Base-by-base conservation (phyloP, 805 yeast genomes). In the Metschnikowia aberdeeniae region DNA sequence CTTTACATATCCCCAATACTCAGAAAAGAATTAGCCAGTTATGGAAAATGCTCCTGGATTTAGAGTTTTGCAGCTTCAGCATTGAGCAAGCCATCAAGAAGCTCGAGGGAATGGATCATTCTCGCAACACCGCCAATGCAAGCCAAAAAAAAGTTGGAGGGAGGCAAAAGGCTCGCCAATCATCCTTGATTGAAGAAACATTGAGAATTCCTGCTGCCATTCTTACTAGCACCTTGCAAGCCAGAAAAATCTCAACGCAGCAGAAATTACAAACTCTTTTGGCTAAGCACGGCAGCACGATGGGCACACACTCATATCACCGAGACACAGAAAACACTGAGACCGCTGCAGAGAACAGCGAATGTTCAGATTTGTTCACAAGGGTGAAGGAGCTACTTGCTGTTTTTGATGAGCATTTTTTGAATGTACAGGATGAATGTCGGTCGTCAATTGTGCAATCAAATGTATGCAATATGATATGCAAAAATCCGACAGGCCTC, bases 401-500 rank as follows among this genome's bases (percentile, higher is more conserved):
- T 30, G 13, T 20, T 10, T 30, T 39, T 22, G 19, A 31, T 5
- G 29, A 39, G 14, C 22, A 31, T 8, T 5, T 7, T 14, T 9
- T 30, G 20, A 39, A 20, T 7, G 22, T 14, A 37, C 17, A 37
- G 14, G 20, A 29, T 20, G 34, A 37, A 13, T 22, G 27, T 26
- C 26, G 19, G 34, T 13, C 32, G 12, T 27, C 28, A 22, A 12
- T 28, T 12, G 17, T 36, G 20, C 32, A 28, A 17, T 17, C 33
- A 10, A 39, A 39, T 8, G 19, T 30, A 26, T 39, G 42, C 36
- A 39, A 39, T 14, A 39, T 39, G 42, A 39, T 39, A 19, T 39
- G 42, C 30, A 39, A 32, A 39, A 39, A 29, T 14, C 42, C 42
- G 8, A 30, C 44, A 20, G 24, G 26, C n/a, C 17, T 41, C 9